Evolutionary conservation across 2,329 filamentous ascomycete species (phyloP).

Genomic region (Eurotiales sp.): DNA sequence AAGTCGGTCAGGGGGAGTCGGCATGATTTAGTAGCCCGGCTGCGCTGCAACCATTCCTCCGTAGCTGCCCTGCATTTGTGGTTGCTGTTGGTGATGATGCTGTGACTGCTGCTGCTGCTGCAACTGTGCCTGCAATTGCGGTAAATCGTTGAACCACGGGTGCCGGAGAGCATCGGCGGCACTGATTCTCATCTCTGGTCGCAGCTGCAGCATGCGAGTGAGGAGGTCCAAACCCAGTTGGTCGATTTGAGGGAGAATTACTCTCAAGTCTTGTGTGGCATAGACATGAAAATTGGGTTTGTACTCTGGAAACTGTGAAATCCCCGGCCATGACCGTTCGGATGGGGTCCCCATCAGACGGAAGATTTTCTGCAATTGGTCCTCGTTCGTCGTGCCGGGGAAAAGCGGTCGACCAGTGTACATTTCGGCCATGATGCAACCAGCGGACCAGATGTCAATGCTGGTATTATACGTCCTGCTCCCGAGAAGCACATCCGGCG

Average conservation of each 20-base stretch:
- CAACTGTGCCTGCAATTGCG: conserved; percentile 52
- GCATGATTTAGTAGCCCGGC: conserved; percentile 27
- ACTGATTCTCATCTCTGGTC: conserved; percentile 86
- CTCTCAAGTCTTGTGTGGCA: conserved; percentile 81
- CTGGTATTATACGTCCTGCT: conserved; percentile 98
- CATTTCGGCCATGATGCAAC: conserved; percentile 99
- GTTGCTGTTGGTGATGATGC: conserved; percentile 27
- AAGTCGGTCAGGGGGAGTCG: neutral
- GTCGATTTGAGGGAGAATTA: conserved; percentile 88
- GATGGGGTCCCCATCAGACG: conserved; percentile 97
- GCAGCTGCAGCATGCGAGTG: conserved; percentile 84
- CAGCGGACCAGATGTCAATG: conserved; percentile 98
- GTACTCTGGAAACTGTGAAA: conserved; percentile 95
- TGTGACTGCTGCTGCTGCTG: conserved; percentile 40
- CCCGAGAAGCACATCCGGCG: conserved; percentile 89
- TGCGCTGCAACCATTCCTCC: conserved; percentile 37
- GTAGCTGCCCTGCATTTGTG: conserved; percentile 33
- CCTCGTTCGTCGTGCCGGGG: conserved; percentile 96
- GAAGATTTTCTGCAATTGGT: conserved; percentile 96
- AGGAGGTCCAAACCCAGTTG: conserved; percentile 80
- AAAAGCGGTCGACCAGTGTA: conserved; percentile 94
- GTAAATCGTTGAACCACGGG: conserved; percentile 78
- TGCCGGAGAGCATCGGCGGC: conserved; percentile 83
- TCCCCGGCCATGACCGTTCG: conserved; percentile 91
- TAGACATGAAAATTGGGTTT: conserved; percentile 94